These are phyloP conservation scores for Trametes villosa DNA, from an alignment of 768 basidiomycete genomes.

Conservation along the genomic window DNA sequence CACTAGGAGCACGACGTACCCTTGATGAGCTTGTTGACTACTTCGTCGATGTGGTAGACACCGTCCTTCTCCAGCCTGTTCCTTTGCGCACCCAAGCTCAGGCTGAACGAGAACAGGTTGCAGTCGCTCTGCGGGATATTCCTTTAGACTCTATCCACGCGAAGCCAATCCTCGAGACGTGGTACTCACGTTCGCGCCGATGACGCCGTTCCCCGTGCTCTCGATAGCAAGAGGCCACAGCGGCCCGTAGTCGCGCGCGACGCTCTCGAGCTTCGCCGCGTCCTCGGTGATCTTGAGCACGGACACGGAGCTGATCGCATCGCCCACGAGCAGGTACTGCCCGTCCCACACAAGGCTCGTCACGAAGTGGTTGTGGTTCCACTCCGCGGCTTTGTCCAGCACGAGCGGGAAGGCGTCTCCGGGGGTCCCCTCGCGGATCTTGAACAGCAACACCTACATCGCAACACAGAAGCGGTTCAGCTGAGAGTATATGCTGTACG, in stretches of 20 bases:
- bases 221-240: conserved; percentile 75
- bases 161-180: not conserved
- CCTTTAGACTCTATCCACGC: not conserved
- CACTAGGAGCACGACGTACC: conserved; percentile 44
- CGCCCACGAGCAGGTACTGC: conserved; percentile 69
- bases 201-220: conserved; percentile 56
- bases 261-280: conserved; percentile 39
- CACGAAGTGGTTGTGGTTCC: conserved; percentile 86
- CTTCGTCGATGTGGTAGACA: conserved; percentile 73
- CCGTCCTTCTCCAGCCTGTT: conserved; percentile 65
- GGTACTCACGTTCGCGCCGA: conserved; percentile 75
- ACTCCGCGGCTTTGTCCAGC: conserved; percentile 54
- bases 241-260: conserved; percentile 77
- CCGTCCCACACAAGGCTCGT: conserved; percentile 62
- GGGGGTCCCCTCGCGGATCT: conserved; percentile 52
- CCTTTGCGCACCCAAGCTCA: conserved; percentile 48
- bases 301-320: conserved; percentile 80
- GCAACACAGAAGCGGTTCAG: not conserved
- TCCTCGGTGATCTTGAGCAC: conserved; percentile 55
- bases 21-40: conserved; percentile 74
- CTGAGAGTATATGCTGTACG: not conserved
- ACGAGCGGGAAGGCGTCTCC: conserved; percentile 35
- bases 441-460: conserved; percentile 31
- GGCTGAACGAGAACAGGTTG: conserved; percentile 67
- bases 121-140: conserved; percentile 55